Percentiles rank a stretch among this genome's conserved stretches.
Conservation (phyloP, 768 basidiomycete species). For the Cubamyces lactineus region DNA sequence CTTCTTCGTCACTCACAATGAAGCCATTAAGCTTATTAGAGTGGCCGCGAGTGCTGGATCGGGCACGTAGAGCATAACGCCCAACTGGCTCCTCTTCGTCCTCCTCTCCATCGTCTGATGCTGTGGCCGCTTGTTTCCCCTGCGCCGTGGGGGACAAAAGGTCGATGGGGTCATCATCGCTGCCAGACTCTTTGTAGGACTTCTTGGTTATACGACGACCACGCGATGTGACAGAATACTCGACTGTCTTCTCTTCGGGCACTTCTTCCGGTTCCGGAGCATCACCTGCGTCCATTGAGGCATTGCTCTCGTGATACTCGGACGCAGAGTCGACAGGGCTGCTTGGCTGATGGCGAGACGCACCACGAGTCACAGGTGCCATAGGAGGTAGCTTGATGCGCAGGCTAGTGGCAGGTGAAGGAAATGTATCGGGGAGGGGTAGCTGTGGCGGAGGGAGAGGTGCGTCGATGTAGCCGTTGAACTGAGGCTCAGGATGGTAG, state of each 20-base stretch:
- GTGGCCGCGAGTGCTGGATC: conserved; percentile 15
- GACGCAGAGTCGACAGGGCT: conserved; percentile 38
- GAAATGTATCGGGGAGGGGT: neutral
- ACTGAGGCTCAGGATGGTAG: neutral
- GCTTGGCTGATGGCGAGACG: conserved; percentile 23
- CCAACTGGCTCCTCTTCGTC: conserved; percentile 29
- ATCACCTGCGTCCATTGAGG: conserved; percentile 37
- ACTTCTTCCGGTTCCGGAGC: conserved; percentile 26
- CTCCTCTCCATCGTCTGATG: conserved; percentile 28
- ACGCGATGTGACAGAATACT: conserved; percentile 27
- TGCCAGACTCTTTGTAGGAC: conserved; percentile 36
- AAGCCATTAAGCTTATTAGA: conserved; percentile 36
- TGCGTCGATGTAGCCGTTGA: conserved; percentile 6
- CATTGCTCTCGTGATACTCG: conserved; percentile 39
- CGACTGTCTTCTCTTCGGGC: conserved; percentile 27
- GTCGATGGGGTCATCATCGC: conserved; percentile 27
- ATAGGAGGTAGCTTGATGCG: conserved; percentile 31
- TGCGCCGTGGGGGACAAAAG: conserved; percentile 13
- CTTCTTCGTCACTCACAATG: conserved; percentile 49
- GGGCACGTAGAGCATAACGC: conserved; percentile 22
- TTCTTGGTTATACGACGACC: conserved; percentile 34
- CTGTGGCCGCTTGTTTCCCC: conserved; percentile 11
- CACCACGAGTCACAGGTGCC: conserved; percentile 30
- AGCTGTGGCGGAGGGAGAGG: conserved; percentile 4
- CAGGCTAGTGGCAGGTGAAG: conserved; percentile 10